phyloP scores from a whole-genome alignment of 257 asterid species.

The Nicotiana tabacum region DNA sequence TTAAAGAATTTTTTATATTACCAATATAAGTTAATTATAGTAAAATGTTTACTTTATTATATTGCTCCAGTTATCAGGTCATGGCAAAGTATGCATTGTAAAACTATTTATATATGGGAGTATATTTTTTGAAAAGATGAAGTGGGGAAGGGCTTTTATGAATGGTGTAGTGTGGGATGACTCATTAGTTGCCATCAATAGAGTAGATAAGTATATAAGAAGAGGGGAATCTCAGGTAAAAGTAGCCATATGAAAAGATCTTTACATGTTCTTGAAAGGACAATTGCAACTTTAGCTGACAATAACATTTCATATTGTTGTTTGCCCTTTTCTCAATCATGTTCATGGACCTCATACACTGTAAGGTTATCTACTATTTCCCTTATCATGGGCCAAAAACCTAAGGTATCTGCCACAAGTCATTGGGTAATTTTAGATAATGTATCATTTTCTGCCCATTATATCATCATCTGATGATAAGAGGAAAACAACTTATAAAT shows the following conservation, averaged over 20 bases:
- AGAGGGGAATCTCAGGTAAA: slow-evolving; percentile 43
- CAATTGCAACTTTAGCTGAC: slow-evolving; percentile 18
- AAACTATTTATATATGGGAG: too few species aligned
- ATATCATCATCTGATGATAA: not conserved
- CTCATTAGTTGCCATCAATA: slow-evolving; percentile 29
- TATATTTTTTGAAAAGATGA: not conserved
- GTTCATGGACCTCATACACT: not conserved
- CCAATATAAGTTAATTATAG: too few species aligned
- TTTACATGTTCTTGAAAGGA: slow-evolving; percentile 39
- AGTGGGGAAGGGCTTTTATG: slow-evolving; percentile 5
- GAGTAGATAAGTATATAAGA: not conserved
- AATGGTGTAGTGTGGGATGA: slow-evolving; percentile 45
- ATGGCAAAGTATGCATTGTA: too few species aligned
- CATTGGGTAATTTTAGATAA: not conserved
- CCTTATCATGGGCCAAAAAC: not conserved
- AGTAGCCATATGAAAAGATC: slow-evolving; percentile 19
- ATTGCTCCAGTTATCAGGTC: too few species aligned
- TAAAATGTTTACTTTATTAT: too few species aligned
- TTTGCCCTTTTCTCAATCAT: slow-evolving; percentile 4
- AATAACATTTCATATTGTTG: not conserved
- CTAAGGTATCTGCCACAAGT: not conserved
- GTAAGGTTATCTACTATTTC: not conserved
- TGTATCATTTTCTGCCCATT: not conserved
- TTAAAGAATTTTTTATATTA: too few species aligned
- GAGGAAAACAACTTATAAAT: not conserved